Evolutionary conservation across 805 yeast species (phyloP).

Genomic region (Hanseniaspora guilliermondii): DNA sequence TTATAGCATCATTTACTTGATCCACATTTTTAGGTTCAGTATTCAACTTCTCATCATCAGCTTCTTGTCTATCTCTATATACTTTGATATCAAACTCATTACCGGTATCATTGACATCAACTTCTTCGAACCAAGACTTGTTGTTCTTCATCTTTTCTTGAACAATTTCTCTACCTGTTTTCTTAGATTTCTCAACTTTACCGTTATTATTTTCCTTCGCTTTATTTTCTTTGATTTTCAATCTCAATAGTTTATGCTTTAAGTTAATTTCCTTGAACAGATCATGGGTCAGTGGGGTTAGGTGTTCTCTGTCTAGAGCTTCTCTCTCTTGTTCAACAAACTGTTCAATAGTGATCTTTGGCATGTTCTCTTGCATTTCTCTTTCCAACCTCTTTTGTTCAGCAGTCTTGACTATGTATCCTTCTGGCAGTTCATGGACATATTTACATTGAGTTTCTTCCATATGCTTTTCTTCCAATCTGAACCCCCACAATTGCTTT

Average conservation of each 20-base stretch:
- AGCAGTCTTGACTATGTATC: constrained; percentile 90
- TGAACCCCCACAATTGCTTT: constrained; percentile 16
- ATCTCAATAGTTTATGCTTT: constrained; percentile 49
- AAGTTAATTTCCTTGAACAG: constrained; percentile 74
- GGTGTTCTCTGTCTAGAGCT: constrained; percentile 52
- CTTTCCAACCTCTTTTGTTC: constrained; percentile 87
- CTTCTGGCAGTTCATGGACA: constrained; percentile 90
- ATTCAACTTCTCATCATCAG: constrained; percentile 18
- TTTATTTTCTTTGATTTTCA: constrained; percentile 28
- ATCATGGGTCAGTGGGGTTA: constrained; percentile 79
- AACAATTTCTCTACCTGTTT: constrained; percentile 60
- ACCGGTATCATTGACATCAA: constrained; percentile 22
- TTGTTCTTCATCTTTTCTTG: constrained; percentile 48
- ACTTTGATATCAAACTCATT: constrained; percentile 35
- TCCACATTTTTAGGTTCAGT: constrained; percentile 23
- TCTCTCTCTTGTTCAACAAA: constrained; percentile 89
- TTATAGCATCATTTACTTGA: background rate
- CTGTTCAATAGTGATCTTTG: constrained; percentile 88
- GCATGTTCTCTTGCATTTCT: constrained; percentile 69
- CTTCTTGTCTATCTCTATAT: constrained; percentile 31
- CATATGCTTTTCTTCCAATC: constrained; percentile 13
- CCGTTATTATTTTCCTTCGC: constrained; percentile 24
- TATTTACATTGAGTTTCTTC: constrained; percentile 90
- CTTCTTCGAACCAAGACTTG: constrained; percentile 40
- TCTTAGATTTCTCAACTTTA: constrained; percentile 30